These are phyloP conservation scores for Tetradesmus lagerheimii DNA, from an alignment of 139 green algal species.

Conservation along the genomic window DNA sequence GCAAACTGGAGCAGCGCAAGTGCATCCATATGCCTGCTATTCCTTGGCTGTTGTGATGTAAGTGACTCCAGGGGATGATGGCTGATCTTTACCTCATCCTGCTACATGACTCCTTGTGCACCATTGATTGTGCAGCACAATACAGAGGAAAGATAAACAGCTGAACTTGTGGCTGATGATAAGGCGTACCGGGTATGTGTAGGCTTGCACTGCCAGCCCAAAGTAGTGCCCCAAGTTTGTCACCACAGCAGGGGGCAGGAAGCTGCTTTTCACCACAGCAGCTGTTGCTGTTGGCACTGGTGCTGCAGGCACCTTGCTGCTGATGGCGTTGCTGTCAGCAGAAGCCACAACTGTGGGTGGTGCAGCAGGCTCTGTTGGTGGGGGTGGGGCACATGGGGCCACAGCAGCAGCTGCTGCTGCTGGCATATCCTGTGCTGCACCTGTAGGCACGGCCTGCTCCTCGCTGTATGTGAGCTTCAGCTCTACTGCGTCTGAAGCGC, in stretches of 20 bases:
- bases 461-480: background rate
- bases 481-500: background rate
- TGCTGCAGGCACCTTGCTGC: conserved; percentile 8
- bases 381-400: background rate
- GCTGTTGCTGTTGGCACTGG: background rate
- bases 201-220: background rate
- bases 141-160: too few relatives aligned
- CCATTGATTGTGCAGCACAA: too few relatives aligned
- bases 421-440: background rate
- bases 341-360: background rate
- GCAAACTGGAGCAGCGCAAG: too few relatives aligned
- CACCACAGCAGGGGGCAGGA: background rate
- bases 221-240: background rate
- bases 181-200: background rate
- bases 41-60: too few relatives aligned
- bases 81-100: background rate
- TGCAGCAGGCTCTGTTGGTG: background rate
- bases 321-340: background rate
- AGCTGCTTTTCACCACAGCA: background rate
- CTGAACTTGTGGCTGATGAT: too few relatives aligned
- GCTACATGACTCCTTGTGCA: background rate
- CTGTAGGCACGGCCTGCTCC: background rate
- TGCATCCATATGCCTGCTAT: too few relatives aligned
- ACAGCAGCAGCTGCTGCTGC: background rate
- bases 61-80: too few relatives aligned